Evolutionary conservation across 208 protist genomes (phyloP).

Genomic region (Blechomonas ayalai): DNA sequence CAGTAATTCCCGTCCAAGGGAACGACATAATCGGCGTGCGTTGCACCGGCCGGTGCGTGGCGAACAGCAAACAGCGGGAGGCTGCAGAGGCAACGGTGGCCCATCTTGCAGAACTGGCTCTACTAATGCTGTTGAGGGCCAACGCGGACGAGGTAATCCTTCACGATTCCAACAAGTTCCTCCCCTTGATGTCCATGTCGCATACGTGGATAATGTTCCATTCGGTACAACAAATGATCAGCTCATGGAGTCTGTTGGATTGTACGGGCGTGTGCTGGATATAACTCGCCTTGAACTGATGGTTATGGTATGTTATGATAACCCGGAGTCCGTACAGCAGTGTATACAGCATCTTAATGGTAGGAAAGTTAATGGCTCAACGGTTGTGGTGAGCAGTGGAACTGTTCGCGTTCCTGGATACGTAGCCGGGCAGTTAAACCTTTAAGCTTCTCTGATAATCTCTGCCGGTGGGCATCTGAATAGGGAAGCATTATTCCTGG

Average conservation of each 20-base stretch:
- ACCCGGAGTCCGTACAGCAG: conserved; percentile 65
- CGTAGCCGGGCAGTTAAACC: conserved; percentile 39
- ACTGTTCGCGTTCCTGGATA: conserved; percentile 65
- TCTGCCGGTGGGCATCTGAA: no score
- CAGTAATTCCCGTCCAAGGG: no score
- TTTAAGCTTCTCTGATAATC: no score
- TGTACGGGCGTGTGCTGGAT: conserved; percentile 70
- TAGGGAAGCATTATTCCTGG: no score
- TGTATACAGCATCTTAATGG: conserved; percentile 83
- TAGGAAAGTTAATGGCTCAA: conserved; percentile 45
- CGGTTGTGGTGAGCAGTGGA: conserved; percentile 80
- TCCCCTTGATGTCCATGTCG: conserved; percentile 49
- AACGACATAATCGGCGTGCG: conserved; percentile 4
- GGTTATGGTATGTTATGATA: conserved; percentile 65
- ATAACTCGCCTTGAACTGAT: conserved; percentile 71
- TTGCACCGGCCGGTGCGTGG: not conserved
- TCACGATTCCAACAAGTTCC: conserved; percentile 23
- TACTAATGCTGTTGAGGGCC: not conserved
- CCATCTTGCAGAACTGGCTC: not conserved
- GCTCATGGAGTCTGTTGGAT: conserved; percentile 64
- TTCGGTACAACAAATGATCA: conserved; percentile 76
- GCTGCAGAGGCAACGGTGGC: not conserved
- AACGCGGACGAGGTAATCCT: conserved; percentile 3
- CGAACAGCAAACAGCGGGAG: not conserved
- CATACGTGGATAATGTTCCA: conserved; percentile 75